Evolutionary conservation across 164 flowering plant genomes (phyloP).

Genomic region (Akebia trifoliata): DNA sequence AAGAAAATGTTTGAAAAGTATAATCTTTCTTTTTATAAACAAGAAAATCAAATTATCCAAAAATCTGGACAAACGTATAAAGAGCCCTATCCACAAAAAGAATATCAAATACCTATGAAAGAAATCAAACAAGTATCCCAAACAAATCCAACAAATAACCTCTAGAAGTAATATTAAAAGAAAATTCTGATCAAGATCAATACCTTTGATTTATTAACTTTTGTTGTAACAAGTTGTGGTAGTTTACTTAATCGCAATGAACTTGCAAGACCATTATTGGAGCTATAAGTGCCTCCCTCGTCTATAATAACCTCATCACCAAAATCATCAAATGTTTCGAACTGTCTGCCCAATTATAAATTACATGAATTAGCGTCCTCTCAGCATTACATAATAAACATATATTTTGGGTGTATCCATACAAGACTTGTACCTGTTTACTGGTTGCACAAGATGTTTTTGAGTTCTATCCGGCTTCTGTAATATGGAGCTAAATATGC

Average conservation of each 20-base stretch:
- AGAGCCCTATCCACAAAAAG: background rate
- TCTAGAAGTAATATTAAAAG: too few species aligned
- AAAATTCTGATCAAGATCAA: conserved; percentile 8
- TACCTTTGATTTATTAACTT: conserved; percentile 65
- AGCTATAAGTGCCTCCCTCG: conserved; percentile 18
- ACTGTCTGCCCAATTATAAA: conserved; percentile 37
- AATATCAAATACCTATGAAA: background rate
- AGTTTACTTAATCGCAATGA: conserved; percentile 30
- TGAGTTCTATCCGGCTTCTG: conserved; percentile 29
- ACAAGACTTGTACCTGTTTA: conserved; percentile 41
- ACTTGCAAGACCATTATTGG: conserved; percentile 25
- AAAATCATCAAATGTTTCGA: conserved; percentile 77
- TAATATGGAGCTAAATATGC: conserved; percentile 34
- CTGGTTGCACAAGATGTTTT: conserved; percentile 26
- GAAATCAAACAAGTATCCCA: too few species aligned
- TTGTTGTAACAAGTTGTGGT: conserved; percentile 36
- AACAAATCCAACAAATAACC: too few species aligned
- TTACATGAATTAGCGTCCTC: conserved; percentile 9
- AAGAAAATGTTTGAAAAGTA: background rate
- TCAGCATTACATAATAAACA: background rate
- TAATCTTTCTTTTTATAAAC: background rate
- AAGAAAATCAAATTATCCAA: background rate
- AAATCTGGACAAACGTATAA: background rate
- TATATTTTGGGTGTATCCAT: background rate
- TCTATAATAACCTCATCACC: conserved; percentile 55